Evolutionary conservation across 1,139 yeast species (phyloP).

Genomic region (Saccharomyces hybrid): DNA sequence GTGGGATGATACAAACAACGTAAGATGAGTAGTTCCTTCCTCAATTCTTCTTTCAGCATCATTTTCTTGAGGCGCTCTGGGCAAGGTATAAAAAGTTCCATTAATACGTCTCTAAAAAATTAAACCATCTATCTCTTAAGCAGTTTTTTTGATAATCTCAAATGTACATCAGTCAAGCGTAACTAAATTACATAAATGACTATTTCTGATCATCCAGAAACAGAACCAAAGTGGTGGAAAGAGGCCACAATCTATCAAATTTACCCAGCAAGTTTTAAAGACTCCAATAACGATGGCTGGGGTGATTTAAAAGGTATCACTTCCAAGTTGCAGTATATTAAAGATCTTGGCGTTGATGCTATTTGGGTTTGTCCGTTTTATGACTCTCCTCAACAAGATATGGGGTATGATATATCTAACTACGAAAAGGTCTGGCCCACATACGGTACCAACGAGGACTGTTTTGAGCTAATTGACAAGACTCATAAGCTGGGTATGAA

Average conservation of each 20-base stretch:
- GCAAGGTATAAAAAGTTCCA: too few relatives aligned
- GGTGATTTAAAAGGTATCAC: slow-evolving; percentile 52
- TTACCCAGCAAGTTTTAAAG: slow-evolving; percentile 18
- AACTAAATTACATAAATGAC: too few relatives aligned
- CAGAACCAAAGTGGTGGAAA: slow-evolving; percentile 36
- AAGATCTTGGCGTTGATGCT: slow-evolving; percentile 45
- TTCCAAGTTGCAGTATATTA: slow-evolving; percentile 45
- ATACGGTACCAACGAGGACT: slow-evolving; percentile 48
- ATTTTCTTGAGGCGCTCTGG: too few relatives aligned
- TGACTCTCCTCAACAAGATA: slow-evolving; percentile 54
- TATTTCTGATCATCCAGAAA: slow-evolving; percentile 25
- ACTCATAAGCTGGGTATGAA: slow-evolving; percentile 45
- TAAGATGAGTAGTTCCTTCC: too few relatives aligned
- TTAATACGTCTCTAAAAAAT: too few relatives aligned
- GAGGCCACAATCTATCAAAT: neutral
- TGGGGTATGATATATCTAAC: slow-evolving; percentile 57
- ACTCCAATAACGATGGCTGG: slow-evolving; percentile 50
- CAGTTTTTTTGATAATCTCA: too few relatives aligned
- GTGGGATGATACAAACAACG: too few relatives aligned
- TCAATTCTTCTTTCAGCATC: too few relatives aligned
- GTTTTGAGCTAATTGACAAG: slow-evolving; percentile 22
- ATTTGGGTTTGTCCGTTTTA: slow-evolving; percentile 55
- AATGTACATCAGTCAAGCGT: too few relatives aligned
- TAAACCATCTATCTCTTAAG: too few relatives aligned
- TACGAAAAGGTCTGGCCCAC: slow-evolving; percentile 46